Base-by-base conservation (phyloP, 2,329 filamentous ascomycete species). In the Juglanconis sp. region DNA sequence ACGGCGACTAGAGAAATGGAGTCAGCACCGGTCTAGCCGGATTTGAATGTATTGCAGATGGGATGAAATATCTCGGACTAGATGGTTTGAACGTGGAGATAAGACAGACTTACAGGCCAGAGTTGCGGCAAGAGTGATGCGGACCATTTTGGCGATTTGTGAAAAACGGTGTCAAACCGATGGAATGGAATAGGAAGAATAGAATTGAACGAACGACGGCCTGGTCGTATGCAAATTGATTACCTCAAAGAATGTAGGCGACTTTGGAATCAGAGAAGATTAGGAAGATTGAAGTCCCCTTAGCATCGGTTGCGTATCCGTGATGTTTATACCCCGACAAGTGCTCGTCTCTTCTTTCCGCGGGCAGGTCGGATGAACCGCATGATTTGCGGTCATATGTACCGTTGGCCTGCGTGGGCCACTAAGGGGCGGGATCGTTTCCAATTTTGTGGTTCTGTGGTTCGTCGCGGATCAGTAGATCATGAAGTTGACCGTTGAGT, bases 101-200 rank as follows among this genome's bases (percentile, higher is more conserved):
- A 3, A 34, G 47, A 15, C 11, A 30, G 24, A 59, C 68, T 51
- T 63, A 71, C 70, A 67, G 56, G 69, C 64, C 51, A 72, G 63
- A 55, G 67, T 61, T 52, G 66, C 57, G 36, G 66, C 65, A 57
- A 70, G 11, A 50, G 63, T 50, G 55, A 69, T 66, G 68, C 69
- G 69, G 61, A 72, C 69, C 71, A 72, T 72, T 49, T 68, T 71
- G 68, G 49, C 7, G 53, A 17, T 36, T 79, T 79, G 78, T 73
- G 78, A 75, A 72, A 57, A 58, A 50, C 4, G 55, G 42, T 55
- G 13, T 55, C 42, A 46, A 38, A 36, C 50, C n/a, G n/a, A 11
- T 24, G 32, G 5, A 17, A 9, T 34, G 9, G 17, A 60, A 36
- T 47, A 32, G 36, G 32, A n/a, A 15, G 24, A 54, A 5, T 48